phyloP scores from a whole-genome alignment of 805 yeast species.

The Cephaloascus fragrans region DNA sequence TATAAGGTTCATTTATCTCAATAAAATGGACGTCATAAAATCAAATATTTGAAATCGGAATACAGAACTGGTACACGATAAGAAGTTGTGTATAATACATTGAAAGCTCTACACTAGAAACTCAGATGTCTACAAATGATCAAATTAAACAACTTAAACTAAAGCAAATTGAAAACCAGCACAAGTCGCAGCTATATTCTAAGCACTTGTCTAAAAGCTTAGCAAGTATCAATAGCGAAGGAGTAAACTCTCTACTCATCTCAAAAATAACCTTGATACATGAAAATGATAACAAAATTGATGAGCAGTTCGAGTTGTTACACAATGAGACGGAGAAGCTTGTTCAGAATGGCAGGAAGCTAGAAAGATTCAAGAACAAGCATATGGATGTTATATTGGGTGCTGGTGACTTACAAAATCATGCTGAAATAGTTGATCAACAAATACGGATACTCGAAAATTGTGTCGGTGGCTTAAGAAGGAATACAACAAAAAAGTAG shows the following conservation, averaged over 20 bases:
- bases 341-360: conserved; percentile 3
- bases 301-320: conserved; percentile 9
- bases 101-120: no score
- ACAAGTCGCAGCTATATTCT: conserved; percentile 9
- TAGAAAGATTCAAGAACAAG: conserved; percentile 7
- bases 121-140: conserved; percentile 4
- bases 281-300: conserved; percentile 14
- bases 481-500: no score
- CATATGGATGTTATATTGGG: conserved; percentile 7
- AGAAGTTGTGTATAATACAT: no score
- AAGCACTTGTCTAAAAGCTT: conserved; percentile 11
- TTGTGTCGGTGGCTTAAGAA: no score
- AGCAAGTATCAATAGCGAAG: conserved; percentile 3
- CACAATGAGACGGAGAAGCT: conserved; percentile 6
- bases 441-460: conserved; percentile 62
- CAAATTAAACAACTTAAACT: conserved; percentile 12
- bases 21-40: no score
- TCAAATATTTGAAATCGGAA: no score
- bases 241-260: conserved; percentile 6
- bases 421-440: conserved; percentile 65
- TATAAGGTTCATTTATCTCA: no score
- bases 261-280: conserved; percentile 16
- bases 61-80: no score
- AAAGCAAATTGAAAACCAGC: conserved; percentile 9
- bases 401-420: conserved; percentile 12